Conservation (phyloP, 352 stramenopile genomes). For the Phytopythium ostracodes region DNA sequence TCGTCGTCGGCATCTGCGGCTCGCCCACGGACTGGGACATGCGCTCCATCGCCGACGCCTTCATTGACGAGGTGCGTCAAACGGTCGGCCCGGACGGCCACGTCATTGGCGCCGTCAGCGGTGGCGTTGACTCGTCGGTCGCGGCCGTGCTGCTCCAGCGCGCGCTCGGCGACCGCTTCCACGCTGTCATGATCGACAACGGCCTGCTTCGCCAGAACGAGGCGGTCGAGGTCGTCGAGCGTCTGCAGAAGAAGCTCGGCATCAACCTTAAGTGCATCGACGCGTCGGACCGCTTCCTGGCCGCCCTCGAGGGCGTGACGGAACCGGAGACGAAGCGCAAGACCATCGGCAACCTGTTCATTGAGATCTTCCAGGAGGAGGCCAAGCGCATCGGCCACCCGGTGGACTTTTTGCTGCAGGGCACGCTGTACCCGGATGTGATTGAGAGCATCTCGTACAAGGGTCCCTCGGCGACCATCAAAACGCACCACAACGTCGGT, state of each 20-base stretch:
- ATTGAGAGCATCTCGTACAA: conserved; percentile 99
- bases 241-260: conserved; percentile 85
- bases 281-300: conserved; percentile 95
- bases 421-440: conserved; percentile 99
- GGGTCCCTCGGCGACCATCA: conserved; percentile 97
- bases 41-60: conserved; percentile 91
- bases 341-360: conserved; percentile 99
- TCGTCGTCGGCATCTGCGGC: conserved; percentile 95
- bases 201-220: conserved; percentile 97
- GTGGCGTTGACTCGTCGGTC: conserved; percentile 98
- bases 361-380: conserved; percentile 97
- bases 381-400: conserved; percentile 74
- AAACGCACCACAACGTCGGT: conserved; percentile 99
- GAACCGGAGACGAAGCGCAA: conserved; percentile 99
- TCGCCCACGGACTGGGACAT: conserved; percentile 98
- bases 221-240: conserved; percentile 87
- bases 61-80: conserved; percentile 87
- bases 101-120: conserved; percentile 98
- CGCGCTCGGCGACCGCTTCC: conserved; percentile 97
- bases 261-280: conserved; percentile 98
- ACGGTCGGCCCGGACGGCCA: conserved; percentile 93
- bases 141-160: conserved; percentile 96
- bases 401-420: conserved; percentile 96
- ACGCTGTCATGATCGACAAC: conserved; percentile 99
- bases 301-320: conserved; percentile 89